A percentile compares a stretch with the other conserved stretches of the same genome.
Evolutionary conservation across 139 green algal species (phyloP).

Genomic region (Chlorella vulgaris): DNA sequence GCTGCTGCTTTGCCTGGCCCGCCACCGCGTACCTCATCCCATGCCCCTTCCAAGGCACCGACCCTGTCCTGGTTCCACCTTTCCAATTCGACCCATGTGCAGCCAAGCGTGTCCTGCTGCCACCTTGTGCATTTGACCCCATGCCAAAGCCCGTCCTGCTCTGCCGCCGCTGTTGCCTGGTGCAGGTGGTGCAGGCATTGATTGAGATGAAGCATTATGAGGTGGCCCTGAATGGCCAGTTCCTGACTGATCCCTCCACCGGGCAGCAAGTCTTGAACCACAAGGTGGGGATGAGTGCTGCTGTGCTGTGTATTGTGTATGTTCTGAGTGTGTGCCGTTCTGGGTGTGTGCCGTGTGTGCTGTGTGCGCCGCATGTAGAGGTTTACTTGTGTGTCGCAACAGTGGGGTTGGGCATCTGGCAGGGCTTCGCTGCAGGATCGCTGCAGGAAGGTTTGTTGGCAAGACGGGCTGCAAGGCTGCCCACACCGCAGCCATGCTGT

Average conservation of each 20-base stretch:
- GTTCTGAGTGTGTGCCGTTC: not conserved
- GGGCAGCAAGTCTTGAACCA: not conserved
- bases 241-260: not conserved
- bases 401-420: not conserved
- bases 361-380: too few species aligned
- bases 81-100: not conserved
- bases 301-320: not conserved
- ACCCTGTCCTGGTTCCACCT: not conserved
- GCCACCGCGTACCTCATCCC: not conserved
- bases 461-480: not conserved
- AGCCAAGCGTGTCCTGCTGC: too few species aligned
- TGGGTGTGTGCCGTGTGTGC: not conserved
- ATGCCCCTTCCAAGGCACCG: not conserved
- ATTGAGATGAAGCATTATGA: conserved; percentile 21
- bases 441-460: too few species aligned
- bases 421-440: not conserved
- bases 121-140: too few species aligned
- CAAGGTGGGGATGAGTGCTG: not conserved
- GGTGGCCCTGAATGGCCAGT: conserved; percentile 19
- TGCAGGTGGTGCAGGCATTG: conserved; percentile 20
- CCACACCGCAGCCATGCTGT: not conserved
- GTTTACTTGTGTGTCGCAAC: too few species aligned
- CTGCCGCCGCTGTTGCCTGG: not conserved
- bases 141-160: too few species aligned
- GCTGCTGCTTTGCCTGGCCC: too few species aligned